Evolutionary conservation across 352 stramenopile species (phyloP).

Genomic region (Plasmopara viticola): DNA sequence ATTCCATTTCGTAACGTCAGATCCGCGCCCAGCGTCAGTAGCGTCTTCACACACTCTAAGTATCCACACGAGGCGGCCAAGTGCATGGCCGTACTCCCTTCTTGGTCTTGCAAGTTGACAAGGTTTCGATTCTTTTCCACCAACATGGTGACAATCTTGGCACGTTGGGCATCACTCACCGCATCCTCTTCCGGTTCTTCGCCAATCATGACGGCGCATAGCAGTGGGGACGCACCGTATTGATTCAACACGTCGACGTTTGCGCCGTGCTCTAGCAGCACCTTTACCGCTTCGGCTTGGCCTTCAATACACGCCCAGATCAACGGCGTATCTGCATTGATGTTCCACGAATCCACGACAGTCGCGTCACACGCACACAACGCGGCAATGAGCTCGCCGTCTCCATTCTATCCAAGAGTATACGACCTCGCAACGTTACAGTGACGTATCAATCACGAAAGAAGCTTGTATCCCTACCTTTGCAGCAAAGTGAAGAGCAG

Average conservation of each 20-base stretch:
- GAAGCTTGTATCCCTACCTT: slow-evolving; percentile 44
- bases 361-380: slow-evolving; percentile 57
- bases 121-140: slow-evolving; percentile 56
- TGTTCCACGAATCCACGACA: slow-evolving; percentile 60
- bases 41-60: slow-evolving; percentile 59
- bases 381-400: slow-evolving; percentile 54
- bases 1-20: slow-evolving; percentile 76
- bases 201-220: slow-evolving; percentile 76
- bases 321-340: slow-evolving; percentile 71
- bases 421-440: slow-evolving; percentile 1
- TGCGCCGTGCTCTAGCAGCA: slow-evolving; percentile 51
- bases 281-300: slow-evolving; percentile 51
- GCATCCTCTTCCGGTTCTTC: slow-evolving; percentile 54
- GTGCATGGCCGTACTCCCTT: slow-evolving; percentile 81
- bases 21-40: slow-evolving; percentile 55
- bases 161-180: slow-evolving; percentile 38
- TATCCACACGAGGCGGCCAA: slow-evolving; percentile 70
- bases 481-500: slow-evolving; percentile 71
- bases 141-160: slow-evolving; percentile 55
- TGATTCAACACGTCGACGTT: slow-evolving; percentile 70
- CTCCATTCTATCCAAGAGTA: slow-evolving; percentile 38
- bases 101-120: slow-evolving; percentile 76
- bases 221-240: slow-evolving; percentile 56
- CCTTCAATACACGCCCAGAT: slow-evolving; percentile 83
- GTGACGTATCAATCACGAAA: not conserved